Base-by-base conservation (phyloP, 2,329 filamentous ascomycete genomes). In the Fusarium torulosum region DNA sequence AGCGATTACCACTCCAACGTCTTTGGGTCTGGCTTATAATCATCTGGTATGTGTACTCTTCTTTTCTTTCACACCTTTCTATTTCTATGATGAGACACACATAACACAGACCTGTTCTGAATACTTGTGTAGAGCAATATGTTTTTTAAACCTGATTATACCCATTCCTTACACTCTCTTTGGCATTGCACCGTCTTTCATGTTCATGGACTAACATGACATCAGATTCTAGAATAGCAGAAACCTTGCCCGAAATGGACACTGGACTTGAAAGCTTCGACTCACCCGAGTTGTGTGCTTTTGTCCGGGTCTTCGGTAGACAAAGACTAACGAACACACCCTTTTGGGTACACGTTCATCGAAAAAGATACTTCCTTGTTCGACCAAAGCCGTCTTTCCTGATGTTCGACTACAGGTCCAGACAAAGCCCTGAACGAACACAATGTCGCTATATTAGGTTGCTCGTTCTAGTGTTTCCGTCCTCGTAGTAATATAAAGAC, bases 51-150 rank as follows among this genome's bases (percentile, higher is more conserved):
- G 66, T 59, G 21, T 40, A 7, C 11, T 41, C 17, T 49, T 31
- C 6, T 29, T 43, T 38, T 21, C 54, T 51, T 54, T 44, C 20
- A 45, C 5, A 19, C 13, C 14, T 25, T 52, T 40, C 40, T 54
- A 42, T 58, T 69, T 67, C 40, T 27, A 73, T 76, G 73, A 77
- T 75, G 73, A 77, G 62, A 70, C 37, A 70, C 52, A 53, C 74
- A 72, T 73, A 74, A 72, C 74, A 77, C 74, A 75, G 75, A 77
- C 76, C 75, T 77, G 75, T 77, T 76, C 75, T 72, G 73, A 75
- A 77, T 45, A 58, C 21, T 51, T 65, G 43, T 76, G 75, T 76
- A 67, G 76, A 77, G 67, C 69, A 71, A 64, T 35, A 71, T 73
- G 68, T 53, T 70, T 69, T 23, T 61, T 54, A 37, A 64, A 62